Conservation (phyloP, 768 basidiomycete genomes). For the Mycena polygramma region DNA sequence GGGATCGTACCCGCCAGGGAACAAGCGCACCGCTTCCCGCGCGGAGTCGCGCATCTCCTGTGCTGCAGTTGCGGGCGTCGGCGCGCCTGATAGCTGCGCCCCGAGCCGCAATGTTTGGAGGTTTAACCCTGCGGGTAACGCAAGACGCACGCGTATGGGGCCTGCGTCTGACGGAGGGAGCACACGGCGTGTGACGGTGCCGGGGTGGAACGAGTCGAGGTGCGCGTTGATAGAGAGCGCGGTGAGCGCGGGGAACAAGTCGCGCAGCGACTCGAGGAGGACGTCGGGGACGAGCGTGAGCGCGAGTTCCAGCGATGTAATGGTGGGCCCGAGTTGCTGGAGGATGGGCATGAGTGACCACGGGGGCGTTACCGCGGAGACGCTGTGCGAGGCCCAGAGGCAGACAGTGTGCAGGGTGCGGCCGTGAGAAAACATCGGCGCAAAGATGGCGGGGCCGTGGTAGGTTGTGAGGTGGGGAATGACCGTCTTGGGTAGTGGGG, state of each 20-base stretch:
- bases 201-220: slow-evolving; percentile 40
- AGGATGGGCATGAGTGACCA: slow-evolving; percentile 31
- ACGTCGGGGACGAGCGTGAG: slow-evolving; percentile 32
- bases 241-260: slow-evolving; percentile 32
- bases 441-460: slow-evolving; percentile 39
- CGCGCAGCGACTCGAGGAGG: slow-evolving; percentile 35
- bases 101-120: slow-evolving; percentile 17
- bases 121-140: neutral
- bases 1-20: slow-evolving; percentile 31
- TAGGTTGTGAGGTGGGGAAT: slow-evolving; percentile 36
- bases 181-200: slow-evolving; percentile 20
- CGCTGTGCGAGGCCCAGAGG: slow-evolving; percentile 41
- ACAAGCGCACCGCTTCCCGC: slow-evolving; percentile 3
- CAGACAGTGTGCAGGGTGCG: slow-evolving; percentile 34
- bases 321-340: slow-evolving; percentile 12
- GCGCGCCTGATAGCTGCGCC: slow-evolving; percentile 23
- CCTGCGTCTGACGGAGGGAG: neutral
- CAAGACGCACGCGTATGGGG: neutral
- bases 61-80: no score
- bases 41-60: slow-evolving; percentile 11
- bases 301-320: slow-evolving; percentile 34
- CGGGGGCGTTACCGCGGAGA: slow-evolving; percentile 31
- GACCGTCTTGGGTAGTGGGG: slow-evolving; percentile 19
- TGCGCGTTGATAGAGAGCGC: slow-evolving; percentile 40
- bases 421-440: slow-evolving; percentile 25